These are phyloP conservation scores for Scutellaria barbata DNA, from an alignment of 257 asterid genomes.

Conservation along the genomic window DNA sequence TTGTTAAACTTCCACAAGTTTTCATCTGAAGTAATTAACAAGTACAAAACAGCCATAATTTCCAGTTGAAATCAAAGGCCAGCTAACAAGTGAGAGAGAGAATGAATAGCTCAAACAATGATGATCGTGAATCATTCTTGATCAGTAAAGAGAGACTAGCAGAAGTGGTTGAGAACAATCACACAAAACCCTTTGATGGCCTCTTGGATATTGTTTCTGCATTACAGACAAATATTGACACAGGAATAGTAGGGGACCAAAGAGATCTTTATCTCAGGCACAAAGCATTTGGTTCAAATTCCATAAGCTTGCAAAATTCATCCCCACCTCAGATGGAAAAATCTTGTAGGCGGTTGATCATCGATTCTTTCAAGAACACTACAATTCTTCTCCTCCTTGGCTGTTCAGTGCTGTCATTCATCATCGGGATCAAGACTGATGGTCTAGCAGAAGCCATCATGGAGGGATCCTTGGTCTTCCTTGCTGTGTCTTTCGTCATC, in stretches of 20 bases:
- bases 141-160: constrained; percentile 16
- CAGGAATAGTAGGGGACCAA: constrained; percentile 41
- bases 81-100: neutral
- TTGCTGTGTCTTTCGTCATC: constrained; percentile 31
- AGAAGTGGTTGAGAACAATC: constrained; percentile 16
- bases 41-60: no score
- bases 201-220: constrained; percentile 19
- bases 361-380: constrained; percentile 38
- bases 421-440: constrained; percentile 40
- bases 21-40: neutral
- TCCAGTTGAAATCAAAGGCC: no score
- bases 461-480: constrained; percentile 35
- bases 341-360: constrained; percentile 17
- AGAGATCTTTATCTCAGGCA: constrained; percentile 38
- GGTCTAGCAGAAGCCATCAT: constrained; percentile 35
- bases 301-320: neutral
- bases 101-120: neutral
- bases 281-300: constrained; percentile 40
- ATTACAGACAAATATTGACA: constrained; percentile 31
- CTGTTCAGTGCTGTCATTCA: constrained; percentile 45
- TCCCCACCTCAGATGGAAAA: neutral
- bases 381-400: constrained; percentile 45
- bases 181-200: neutral
- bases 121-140: neutral
- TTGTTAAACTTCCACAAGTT: neutral